Evolutionary conservation across 2,329 filamentous ascomycete species (phyloP), one percentile per base, ranked within the genome.

Genomic region (Alternaria sp.): DNA sequence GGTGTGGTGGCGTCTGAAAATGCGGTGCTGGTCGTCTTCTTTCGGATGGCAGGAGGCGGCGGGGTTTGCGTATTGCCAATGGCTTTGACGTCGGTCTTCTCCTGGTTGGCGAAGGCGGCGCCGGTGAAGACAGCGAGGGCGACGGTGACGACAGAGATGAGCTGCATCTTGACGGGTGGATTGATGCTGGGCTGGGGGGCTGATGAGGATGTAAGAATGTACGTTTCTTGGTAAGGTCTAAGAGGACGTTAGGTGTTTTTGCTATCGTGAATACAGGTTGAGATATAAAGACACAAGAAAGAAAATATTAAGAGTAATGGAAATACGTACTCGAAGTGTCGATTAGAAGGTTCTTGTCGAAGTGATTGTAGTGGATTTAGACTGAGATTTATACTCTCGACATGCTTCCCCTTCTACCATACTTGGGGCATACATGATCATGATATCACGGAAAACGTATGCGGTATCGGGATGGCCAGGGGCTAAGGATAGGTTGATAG

Each of bases 111-210:
- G 34, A 42, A 8, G 24, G 47, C 36, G 26, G 26, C 34, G 53
- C 47, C 39, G 7, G 28, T 12, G 41, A 57, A 42, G 12, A 52
- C 26, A 18, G 57, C 28, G 16, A 60, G 4, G 20, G 26, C 20
- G 22, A 28, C 4, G 41, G 18, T 12, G 53, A 57, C 5, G 22
- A 34, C 2, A n/a, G 41, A n/a, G n/a, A 28, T 16, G 41, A 28
- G 18, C 11, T 60, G 57, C 57, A 60, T 60, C 32, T 42, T 39
- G 14, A n/a, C 22, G n/a, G 41, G 39, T 22, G 32, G 18, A 7
- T 36, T 18, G 26, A 3, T 24, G 32, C 42, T 20, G n/a, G 3
- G 20, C 26, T 18, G 20, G 22, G 26, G 20, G 28, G 9, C 7
- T 12, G 4, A 12, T n/a, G 7, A 26, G 34, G 28, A 12, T 16